phyloP scores from a whole-genome alignment of 2,329 filamentous ascomycete species.

The Coleophoma eucalyptorum region DNA sequence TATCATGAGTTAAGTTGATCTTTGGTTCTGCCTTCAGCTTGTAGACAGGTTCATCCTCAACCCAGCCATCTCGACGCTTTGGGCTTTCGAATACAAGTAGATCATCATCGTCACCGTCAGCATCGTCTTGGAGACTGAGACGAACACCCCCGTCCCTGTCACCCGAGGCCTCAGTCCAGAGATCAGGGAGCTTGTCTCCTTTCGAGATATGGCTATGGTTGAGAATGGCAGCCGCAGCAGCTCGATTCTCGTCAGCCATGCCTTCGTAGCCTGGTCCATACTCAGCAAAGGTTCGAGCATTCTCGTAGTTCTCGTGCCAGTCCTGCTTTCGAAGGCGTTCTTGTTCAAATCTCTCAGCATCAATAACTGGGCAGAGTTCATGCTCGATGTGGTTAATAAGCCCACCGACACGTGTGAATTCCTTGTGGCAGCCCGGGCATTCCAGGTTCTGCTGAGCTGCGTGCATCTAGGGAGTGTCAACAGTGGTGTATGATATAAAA shows the following conservation, averaged over 20 bases:
- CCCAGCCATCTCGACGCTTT: not conserved
- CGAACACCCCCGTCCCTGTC: not conserved
- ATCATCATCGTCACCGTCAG: not conserved
- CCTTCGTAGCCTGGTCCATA: not conserved
- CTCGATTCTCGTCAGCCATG: not conserved
- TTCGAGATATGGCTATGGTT: not conserved
- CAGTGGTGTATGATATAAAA: not conserved
- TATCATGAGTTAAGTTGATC: not conserved
- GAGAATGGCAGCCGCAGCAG: not conserved
- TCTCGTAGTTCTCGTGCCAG: not conserved
- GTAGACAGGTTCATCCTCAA: not conserved
- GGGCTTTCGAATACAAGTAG: not conserved
- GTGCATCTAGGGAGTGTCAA: slow-evolving; percentile 11
- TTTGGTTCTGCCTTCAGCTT: not conserved
- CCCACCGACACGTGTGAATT: slow-evolving; percentile 15
- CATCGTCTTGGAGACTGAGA: too few relatives aligned
- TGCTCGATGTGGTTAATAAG: slow-evolving; percentile 17
- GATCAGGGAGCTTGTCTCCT: not conserved
- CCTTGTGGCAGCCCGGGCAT: slow-evolving; percentile 12
- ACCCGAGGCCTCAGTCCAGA: not conserved
- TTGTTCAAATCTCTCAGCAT: not conserved
- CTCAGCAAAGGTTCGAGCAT: not conserved
- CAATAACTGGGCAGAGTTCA: slow-evolving; percentile 6
- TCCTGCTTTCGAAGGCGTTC: not conserved
- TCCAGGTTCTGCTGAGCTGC: slow-evolving; percentile 12